A percentile compares a stretch with the other conserved stretches of the same genome.
Conservation (phyloP, 352 stramenopile species). For the Phytopythium delawarense region DNA sequence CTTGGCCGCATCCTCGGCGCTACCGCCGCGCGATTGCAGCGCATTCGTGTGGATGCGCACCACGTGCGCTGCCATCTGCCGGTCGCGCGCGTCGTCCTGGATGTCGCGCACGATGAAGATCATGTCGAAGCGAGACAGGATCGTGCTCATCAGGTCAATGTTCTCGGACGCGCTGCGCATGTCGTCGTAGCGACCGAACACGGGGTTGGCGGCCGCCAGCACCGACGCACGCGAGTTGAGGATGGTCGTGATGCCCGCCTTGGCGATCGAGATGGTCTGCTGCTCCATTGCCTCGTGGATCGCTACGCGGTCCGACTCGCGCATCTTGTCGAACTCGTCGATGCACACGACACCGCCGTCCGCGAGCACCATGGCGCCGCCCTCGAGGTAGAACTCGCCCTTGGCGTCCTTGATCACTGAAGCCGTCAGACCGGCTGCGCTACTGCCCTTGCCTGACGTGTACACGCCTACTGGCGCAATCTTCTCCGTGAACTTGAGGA, state of each 20-base stretch:
- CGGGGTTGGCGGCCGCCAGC: slow-evolving; percentile 96
- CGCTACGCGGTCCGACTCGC: slow-evolving; percentile 92
- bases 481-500: slow-evolving; percentile 97
- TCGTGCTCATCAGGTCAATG: slow-evolving; percentile 99
- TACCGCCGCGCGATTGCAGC: slow-evolving; percentile 16
- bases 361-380: slow-evolving; percentile 96
- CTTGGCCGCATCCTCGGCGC: slow-evolving; percentile 19
- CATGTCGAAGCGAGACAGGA: slow-evolving; percentile 98
- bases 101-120: slow-evolving; percentile 99
- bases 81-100: slow-evolving; percentile 94
- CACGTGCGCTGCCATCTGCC: slow-evolving; percentile 97
- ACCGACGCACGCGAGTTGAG: slow-evolving; percentile 94
- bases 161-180: slow-evolving; percentile 98
- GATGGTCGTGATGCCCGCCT: slow-evolving; percentile 98
- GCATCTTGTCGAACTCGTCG: slow-evolving; percentile 97
- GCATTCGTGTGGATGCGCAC: slow-evolving; percentile 97
- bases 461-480: slow-evolving; percentile 98
- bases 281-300: slow-evolving; percentile 99
- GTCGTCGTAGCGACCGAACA: slow-evolving; percentile 98
- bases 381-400: slow-evolving; percentile 98
- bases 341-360: slow-evolving; percentile 99
- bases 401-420: slow-evolving; percentile 94
- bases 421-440: slow-evolving; percentile 95
- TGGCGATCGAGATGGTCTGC: slow-evolving; percentile 99
- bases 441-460: slow-evolving; percentile 98